Evolutionary conservation across 169 alveolate species (phyloP).

Genomic region (Amoebophrya sp.): DNA sequence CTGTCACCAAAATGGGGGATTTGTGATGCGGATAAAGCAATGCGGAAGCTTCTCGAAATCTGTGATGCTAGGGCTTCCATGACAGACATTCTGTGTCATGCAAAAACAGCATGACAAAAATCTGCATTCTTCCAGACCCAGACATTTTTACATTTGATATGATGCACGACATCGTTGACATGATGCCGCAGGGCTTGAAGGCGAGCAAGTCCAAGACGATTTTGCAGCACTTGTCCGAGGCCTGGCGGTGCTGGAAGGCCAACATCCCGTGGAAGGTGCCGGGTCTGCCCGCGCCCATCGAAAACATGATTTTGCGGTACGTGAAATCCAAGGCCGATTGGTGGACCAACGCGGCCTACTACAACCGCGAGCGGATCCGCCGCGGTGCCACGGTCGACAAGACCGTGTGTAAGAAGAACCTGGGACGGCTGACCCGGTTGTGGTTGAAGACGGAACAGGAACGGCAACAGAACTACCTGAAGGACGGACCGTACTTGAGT

Average conservation of each 20-base stretch:
- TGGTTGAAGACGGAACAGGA: constrained; percentile 89
- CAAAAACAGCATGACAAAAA: too few species aligned
- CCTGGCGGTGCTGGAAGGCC: constrained; percentile 99
- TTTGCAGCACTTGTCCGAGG: constrained; percentile 97
- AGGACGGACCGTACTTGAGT: constrained; percentile 96
- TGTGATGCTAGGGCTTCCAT: too few species aligned
- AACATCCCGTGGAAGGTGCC: constrained; percentile 99
- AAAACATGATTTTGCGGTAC: constrained; percentile 94
- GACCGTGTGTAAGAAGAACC: constrained; percentile 97
- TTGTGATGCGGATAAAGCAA: too few species aligned
- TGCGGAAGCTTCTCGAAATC: too few species aligned
- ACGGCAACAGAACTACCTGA: constrained; percentile 96
- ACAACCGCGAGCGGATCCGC: constrained; percentile 98
- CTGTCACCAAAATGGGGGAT: too few species aligned
- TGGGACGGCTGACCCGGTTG: constrained; percentile 98
- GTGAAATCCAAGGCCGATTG: constrained; percentile 99
- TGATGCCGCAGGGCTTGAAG: constrained; percentile 99
- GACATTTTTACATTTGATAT: too few species aligned
- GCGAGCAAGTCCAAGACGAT: constrained; percentile 97
- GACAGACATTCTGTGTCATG: too few species aligned
- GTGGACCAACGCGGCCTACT: constrained; percentile 99
- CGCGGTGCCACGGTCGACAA: constrained; percentile 99
- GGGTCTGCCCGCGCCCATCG: constrained; percentile 98
- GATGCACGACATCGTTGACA: constrained; percentile 92
- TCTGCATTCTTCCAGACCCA: too few species aligned